phyloP scores from a whole-genome alignment of 1,284 basidiomycete species.

The Malassezia furfur region DNA sequence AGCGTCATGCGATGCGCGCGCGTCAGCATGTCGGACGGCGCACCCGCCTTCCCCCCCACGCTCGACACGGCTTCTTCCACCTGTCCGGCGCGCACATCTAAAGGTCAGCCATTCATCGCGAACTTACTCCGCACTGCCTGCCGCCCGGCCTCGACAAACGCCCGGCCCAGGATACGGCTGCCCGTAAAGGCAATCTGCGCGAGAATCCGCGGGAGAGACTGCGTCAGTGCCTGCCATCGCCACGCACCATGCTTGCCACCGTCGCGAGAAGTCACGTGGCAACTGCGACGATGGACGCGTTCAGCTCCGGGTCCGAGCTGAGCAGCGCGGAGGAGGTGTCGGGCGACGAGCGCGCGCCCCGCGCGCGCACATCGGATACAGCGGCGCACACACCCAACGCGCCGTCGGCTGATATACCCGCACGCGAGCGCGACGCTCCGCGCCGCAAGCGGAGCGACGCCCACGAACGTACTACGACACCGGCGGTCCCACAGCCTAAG shows the following conservation, averaged over 20 bases:
- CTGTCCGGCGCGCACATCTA: conserved; percentile 70
- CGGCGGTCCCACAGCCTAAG: not conserved
- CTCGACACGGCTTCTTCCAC: conserved; percentile 64
- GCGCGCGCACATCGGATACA: not conserved
- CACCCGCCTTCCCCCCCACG: conserved; percentile 41
- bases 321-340: conserved; percentile 11
- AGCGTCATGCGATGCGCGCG: conserved; percentile 82
- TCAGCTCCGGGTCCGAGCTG: conserved; percentile 16
- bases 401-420: not conserved
- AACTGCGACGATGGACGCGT: conserved; percentile 7
- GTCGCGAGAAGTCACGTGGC: not conserved
- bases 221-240: conserved; percentile 4
- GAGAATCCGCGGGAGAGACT: conserved; percentile 54
- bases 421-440: not conserved
- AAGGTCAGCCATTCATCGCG: not conserved
- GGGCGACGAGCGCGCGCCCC: not conserved
- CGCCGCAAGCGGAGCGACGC: not conserved
- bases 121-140: conserved; percentile 85
- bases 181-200: conserved; percentile 75
- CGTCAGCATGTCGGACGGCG: conserved; percentile 48
- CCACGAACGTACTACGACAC: not conserved
- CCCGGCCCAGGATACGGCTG: conserved; percentile 76
- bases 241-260: conserved; percentile 14
- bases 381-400: not conserved
- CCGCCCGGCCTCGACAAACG: conserved; percentile 75